Evolutionary conservation across 495 filamentous ascomycete species (phyloP), one percentile per base, ranked within the genome.

Genomic region (Penicillium diatomitis): DNA sequence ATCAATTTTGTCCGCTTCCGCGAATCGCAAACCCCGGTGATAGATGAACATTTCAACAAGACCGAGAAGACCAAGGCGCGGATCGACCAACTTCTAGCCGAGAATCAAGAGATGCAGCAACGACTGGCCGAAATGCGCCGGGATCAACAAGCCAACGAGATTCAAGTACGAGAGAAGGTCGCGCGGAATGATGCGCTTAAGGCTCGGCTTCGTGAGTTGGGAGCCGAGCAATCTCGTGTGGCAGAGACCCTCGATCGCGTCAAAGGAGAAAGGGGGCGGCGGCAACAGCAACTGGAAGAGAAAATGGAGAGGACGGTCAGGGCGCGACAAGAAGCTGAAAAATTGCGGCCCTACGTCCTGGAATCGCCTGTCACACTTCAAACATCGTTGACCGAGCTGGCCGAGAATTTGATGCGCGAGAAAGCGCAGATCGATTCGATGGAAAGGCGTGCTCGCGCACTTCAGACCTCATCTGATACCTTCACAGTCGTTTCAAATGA

Each of bases 1-100:
- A 97, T 98, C 68, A 98, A 98, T 68, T 98, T 98, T 67, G 89
- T 96, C 44, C 80, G 92, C 42, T 98, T 96, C 69, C 86, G 94
- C 52, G 90, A 95, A 69, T 87, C 82, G 47, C 90, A 95, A 68
- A 87, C 85, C 5, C 67, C 72, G 9, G 78, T 88, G 3, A 95
- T 96, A 41, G 88, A 92, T 55, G 84, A 90, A 61, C 87, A 97
- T 65, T 91, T 89, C 71, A 89, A 94, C 72, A 87, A 86, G 55
- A 77, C 86, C 11, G 89, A 97, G 63, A 79, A 75, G 50, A 88
- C 86, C 0, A 95, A 95, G 67, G 69, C 81, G 46, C 81, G 82
- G 51, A 95, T 97, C 59, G 89, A 96, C 67, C 75, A 81, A n/a
- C 76, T 96, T 8, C 87, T 86, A 49, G 67, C 73, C 6, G 88